phyloP scores from a whole-genome alignment of 164 flowering plant species.

The Buxus sempervirens region DNA sequence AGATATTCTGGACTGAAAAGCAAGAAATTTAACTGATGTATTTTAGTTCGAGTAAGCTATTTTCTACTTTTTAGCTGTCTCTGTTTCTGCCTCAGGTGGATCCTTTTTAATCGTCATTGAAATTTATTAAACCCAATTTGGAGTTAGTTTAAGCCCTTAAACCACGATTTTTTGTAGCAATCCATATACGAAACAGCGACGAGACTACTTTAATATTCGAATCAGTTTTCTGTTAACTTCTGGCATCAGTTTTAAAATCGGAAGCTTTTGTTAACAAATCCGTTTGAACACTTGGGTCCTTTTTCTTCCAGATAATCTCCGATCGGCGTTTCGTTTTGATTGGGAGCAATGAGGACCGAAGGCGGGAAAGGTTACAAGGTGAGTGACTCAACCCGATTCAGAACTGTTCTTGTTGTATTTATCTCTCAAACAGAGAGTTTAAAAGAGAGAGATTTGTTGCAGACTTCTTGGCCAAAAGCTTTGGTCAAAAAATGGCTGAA shows the following conservation, averaged over 20 bases:
- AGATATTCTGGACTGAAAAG: slow-evolving; percentile 19
- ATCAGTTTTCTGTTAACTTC: not conserved
- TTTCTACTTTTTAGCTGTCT: slow-evolving; percentile 26
- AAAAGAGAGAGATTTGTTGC: slow-evolving; percentile 6
- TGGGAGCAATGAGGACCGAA: slow-evolving; percentile 34
- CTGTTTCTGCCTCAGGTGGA: slow-evolving; percentile 41
- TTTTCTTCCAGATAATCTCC: slow-evolving; percentile 9
- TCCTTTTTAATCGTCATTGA: slow-evolving; percentile 18
- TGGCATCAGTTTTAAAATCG: not conserved
- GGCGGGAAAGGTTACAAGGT: slow-evolving; percentile 34
- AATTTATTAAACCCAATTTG: not conserved
- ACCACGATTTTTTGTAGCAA: not conserved
- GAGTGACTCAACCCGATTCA: not conserved
- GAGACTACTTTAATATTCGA: not conserved
- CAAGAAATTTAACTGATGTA: slow-evolving; percentile 21
- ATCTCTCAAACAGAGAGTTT: not conserved
- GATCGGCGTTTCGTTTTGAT: not conserved
- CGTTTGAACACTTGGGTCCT: not conserved
- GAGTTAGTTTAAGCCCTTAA: slow-evolving; percentile 1
- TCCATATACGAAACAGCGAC: not conserved
- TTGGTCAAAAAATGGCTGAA: slow-evolving; percentile 72
- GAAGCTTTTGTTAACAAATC: not conserved
- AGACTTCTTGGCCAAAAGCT: slow-evolving; percentile 65
- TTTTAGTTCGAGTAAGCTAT: no score
- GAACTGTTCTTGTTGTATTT: not conserved